Base-by-base conservation (phyloP, 2,329 filamentous ascomycete genomes). In the Cladorrhinum sp. region DNA sequence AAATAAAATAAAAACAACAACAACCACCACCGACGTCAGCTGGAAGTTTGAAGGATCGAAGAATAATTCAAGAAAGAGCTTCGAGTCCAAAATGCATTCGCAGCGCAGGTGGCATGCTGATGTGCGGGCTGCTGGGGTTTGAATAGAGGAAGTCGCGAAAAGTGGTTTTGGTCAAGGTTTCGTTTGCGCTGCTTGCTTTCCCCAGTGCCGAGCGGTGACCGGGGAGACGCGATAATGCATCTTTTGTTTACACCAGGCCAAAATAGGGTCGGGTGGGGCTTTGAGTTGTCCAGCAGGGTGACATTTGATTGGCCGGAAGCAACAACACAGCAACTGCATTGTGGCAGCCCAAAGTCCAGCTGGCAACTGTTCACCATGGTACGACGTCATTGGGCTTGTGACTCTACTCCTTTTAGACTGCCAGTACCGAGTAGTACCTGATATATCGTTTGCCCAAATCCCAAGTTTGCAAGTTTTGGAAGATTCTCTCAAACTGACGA, bases 161-260 rank as follows among this genome's bases (percentile, higher is more conserved):
- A 38, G 29, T 49, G 53, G 53, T 48, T 50, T 50, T 27, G 41
- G 41, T 45, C 41, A 45, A 45, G 41, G 41, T 45, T 45, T 36
- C 32, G 32, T 16, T 12, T 45, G 45, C n/a, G 22, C 23, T 54
- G 41, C 45, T 8, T 27, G 27, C 48, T 23, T 23, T 24, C 38
- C 49, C 13, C 36, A 50, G 41, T 53, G 58, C 57, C 56, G 41
- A 45, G 41, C 41, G 51, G 59, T 59, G 60, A 59, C 57, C 18
- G 24, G 45, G 32, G 57, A 60, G 51, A 65, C 63, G 63, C 63
- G 63, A 62, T 63, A 50, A 49, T 50, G 54, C 18, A 27, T 59
- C 57, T 58, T 65, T 65, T 65, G 63, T 65, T 65, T 65, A 65
- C 61, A 61, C 22, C 50, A 45, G 61, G 55, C 55, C 63, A 59